A percentile compares a stretch with the other conserved stretches of the same genome.
Conservation (phyloP, 768 basidiomycete genomes). For the Mrakia blollopis region DNA sequence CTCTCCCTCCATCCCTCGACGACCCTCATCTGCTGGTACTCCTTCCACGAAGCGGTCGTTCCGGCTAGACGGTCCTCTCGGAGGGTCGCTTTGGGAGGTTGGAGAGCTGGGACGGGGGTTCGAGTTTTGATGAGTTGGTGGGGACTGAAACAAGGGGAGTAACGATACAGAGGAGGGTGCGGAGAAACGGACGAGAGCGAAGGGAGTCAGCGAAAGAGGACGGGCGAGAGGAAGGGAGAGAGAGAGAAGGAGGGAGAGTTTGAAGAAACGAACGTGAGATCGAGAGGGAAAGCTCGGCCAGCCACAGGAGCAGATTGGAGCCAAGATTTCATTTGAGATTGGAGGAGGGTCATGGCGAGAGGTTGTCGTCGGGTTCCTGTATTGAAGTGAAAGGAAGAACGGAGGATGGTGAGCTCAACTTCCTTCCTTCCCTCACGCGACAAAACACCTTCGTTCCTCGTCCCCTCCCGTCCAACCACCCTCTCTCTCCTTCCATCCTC, state of each 20-base stretch:
- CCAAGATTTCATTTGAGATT: constrained; percentile 65
- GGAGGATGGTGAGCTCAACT: neutral
- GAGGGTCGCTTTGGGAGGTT: constrained; percentile 61
- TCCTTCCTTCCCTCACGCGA: too few relatives aligned
- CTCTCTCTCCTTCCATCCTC: too few relatives aligned
- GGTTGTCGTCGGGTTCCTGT: constrained; percentile 62
- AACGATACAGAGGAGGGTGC: neutral
- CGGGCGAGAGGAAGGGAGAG: neutral
- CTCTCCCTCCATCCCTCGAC: constrained; percentile 93
- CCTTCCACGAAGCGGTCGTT: constrained; percentile 75
- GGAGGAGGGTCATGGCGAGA: constrained; percentile 55
- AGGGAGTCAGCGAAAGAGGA: neutral
- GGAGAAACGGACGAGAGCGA: too few relatives aligned
- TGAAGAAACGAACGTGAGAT: constrained; percentile 26
- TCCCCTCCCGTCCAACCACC: too few relatives aligned
- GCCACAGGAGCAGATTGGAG: constrained; percentile 36
- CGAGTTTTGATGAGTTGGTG: constrained; percentile 80
- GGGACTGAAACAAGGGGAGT: constrained; percentile 50
- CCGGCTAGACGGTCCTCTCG: constrained; percentile 67
- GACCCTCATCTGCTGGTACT: constrained; percentile 72
- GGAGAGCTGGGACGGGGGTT: constrained; percentile 64
- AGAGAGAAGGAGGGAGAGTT: neutral
- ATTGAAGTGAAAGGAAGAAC: neutral
- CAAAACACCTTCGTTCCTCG: too few relatives aligned
- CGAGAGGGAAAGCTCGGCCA: constrained; percentile 14